Evolutionary conservation across 2,329 filamentous ascomycete species (phyloP).

Genomic region (Penicillium sumatraense): DNA sequence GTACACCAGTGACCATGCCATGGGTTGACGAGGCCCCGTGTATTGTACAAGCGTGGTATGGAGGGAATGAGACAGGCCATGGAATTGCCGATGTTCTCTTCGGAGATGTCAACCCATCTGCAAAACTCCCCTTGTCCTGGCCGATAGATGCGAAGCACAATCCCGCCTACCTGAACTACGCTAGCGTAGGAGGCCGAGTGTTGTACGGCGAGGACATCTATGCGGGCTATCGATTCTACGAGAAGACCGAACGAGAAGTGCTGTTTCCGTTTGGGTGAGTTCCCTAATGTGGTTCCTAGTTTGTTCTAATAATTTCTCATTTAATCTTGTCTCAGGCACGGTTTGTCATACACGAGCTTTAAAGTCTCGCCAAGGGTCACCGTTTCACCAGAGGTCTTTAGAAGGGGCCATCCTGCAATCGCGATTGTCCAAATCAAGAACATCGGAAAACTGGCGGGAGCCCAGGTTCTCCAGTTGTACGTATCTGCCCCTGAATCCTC

Average conservation of each 20-base stretch:
- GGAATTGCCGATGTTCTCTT: constrained; percentile 78
- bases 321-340: not conserved
- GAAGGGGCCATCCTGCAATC: constrained; percentile 48
- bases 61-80: constrained; percentile 80
- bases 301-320: constrained; percentile 39
- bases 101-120: constrained; percentile 72
- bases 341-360: not conserved
- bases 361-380: constrained; percentile 48
- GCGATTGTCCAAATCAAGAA: constrained; percentile 55
- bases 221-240: constrained; percentile 79
- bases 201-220: constrained; percentile 80
- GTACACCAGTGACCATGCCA: constrained; percentile 64
- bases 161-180: constrained; percentile 74
- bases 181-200: constrained; percentile 69
- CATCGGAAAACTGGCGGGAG: constrained; percentile 55
- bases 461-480: constrained; percentile 58
- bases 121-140: constrained; percentile 74
- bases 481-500: constrained; percentile 28
- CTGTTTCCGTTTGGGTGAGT: constrained; percentile 69
- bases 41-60: constrained; percentile 78
- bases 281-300: not conserved
- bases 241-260: constrained; percentile 65
- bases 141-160: constrained; percentile 69
- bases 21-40: constrained; percentile 52
- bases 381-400: constrained; percentile 33